Base-by-base conservation (phyloP, 1,139 yeast genomes). In the Oligophagozyma castellii region DNA sequence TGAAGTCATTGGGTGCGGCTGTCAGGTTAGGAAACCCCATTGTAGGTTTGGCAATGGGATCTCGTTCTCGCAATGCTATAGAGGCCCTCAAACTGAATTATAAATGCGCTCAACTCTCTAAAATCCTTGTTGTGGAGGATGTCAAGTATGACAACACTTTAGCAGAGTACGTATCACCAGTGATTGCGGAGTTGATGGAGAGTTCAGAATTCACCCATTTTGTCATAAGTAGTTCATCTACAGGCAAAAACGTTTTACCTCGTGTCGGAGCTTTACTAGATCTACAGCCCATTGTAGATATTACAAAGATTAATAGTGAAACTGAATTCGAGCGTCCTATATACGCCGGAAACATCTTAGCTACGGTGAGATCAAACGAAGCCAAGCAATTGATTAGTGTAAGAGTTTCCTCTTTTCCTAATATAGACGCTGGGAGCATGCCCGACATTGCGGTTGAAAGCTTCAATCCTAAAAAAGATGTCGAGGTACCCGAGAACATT, bases 271-370 rank as follows among this genome's bases (percentile, higher is more conserved):
- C 95, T 1, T 48, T 78, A 34, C 59, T 86, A 35, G 94, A 89
- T 48, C 67, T 70, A 16, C 96, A 89, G 59, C 96, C 95, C 26
- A 59, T 89, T 32, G 71, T 86, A 22, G 96, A 89, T 48, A 67
- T 89, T 35, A 68, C 68, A 40, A 70, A 70, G 47, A 75, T 89
- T 25, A 68, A 67, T 39, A 63, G 72, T 30, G 64, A 69, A 16
- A 67, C 67, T 37, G 80, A 93, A 5, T 89, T 89, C 56, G 73
- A 75, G 21, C 75, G 96, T 52, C 96, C 96, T 29, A 83, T 89
- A 29, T 89, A 83, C 51, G 98, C 98, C 19, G 98, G 98, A 28
- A 89, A 89, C 55, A 94, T 93, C 2, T 62, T 83, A 38, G 72
- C 83, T 23, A 84, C 95, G 4, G 83, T 89, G 34, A 70, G 75